Conservation (phyloP, 2,329 filamentous ascomycete species). For the Epichloe elymi region DNA sequence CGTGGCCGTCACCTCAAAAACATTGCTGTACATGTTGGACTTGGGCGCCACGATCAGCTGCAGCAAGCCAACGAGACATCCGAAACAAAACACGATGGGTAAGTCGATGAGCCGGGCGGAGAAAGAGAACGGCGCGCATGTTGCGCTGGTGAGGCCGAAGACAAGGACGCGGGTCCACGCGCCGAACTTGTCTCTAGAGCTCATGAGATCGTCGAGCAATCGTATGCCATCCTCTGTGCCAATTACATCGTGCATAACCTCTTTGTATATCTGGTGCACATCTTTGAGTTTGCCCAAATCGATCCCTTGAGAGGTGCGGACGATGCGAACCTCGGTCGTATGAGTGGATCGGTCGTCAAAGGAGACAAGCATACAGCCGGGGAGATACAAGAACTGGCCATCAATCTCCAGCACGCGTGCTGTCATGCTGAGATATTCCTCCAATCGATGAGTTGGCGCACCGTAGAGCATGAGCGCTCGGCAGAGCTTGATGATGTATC, state of each 20-base stretch:
- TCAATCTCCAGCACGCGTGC: constrained; percentile 74
- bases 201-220: constrained; percentile 40
- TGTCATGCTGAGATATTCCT: constrained; percentile 81
- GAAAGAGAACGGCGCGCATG: constrained; percentile 65
- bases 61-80: constrained; percentile 54
- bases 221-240: constrained; percentile 43
- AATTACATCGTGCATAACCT: constrained; percentile 48
- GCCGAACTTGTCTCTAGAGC: constrained; percentile 40
- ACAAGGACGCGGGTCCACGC: constrained; percentile 43
- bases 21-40: constrained; percentile 54
- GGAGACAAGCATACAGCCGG: constrained; percentile 84
- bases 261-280: constrained; percentile 49
- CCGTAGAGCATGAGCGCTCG: constrained; percentile 77
- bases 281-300: constrained; percentile 50
- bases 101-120: constrained; percentile 57
- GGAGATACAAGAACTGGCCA: constrained; percentile 77
- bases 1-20: constrained; percentile 50
- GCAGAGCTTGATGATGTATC: constrained; percentile 74
- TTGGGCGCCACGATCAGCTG: constrained; percentile 57
- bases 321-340: constrained; percentile 54
- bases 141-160: constrained; percentile 60
- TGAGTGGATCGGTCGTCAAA: constrained; percentile 61
- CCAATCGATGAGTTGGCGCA: constrained; percentile 77
- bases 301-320: constrained; percentile 43
- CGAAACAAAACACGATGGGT: constrained; percentile 57